A percentile compares a stretch with the other conserved stretches of the same genome.
These are phyloP conservation scores for Lotmaria passim DNA, from an alignment of 208 protist genomes.

Conservation along the genomic window DNA sequence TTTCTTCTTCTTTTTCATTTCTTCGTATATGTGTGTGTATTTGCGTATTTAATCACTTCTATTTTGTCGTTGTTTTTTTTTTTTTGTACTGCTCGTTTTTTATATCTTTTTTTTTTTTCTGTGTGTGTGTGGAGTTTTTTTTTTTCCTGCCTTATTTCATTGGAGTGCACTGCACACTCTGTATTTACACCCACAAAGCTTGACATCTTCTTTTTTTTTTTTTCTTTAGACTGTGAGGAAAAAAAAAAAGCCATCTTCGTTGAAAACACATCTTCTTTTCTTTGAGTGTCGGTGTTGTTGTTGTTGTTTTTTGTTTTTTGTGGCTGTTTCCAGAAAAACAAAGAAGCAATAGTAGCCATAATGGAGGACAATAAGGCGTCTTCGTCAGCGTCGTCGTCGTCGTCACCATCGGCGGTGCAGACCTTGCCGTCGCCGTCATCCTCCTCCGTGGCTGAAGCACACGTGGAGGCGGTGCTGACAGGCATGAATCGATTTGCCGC, in stretches of 20 bases:
- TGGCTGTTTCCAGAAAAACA: neutral
- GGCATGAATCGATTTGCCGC: constrained; percentile 31
- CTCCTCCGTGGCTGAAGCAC: neutral
- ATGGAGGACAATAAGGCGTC: neutral
- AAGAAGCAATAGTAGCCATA: neutral
- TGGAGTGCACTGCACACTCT: no score
- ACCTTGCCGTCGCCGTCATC: neutral
- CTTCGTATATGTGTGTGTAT: no score
- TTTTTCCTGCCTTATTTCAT: constrained; percentile 1
- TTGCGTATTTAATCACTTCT: no score
- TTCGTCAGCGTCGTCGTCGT: neutral
- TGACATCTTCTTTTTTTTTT: constrained; percentile 15
- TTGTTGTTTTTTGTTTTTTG: neutral
- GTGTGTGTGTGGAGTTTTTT: no score
- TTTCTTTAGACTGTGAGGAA: neutral
- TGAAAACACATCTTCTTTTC: no score
- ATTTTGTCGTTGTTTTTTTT: no score
- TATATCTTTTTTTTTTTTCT: no score
- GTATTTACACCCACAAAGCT: no score
- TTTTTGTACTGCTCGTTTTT: no score
- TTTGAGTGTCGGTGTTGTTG: no score
- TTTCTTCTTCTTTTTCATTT: no score
- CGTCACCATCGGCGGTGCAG: neutral
- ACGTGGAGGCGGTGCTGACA: constrained; percentile 13
- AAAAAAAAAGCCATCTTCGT: neutral